Evolutionary conservation across 768 basidiomycete species (phyloP).

Genomic region (Leccinellum rugosiceps): DNA sequence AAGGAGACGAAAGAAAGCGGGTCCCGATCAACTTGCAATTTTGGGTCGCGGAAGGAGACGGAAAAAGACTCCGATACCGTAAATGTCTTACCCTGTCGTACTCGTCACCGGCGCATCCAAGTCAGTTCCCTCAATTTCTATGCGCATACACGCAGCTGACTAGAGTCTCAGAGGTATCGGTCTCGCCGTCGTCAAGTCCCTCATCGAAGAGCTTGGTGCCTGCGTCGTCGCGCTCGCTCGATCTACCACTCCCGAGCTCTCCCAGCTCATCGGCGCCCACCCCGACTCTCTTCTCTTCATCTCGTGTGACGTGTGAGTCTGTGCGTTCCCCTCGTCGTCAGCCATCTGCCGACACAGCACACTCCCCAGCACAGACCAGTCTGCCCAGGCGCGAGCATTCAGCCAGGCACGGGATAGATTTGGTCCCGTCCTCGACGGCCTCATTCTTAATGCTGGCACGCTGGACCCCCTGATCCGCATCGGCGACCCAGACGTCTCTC

Average conservation of each 20-base stretch:
- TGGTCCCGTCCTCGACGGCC: conserved; percentile 60
- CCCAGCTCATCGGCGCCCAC: conserved; percentile 42
- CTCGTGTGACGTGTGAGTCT: conserved; percentile 74
- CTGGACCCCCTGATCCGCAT: conserved; percentile 68
- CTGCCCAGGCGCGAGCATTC: conserved; percentile 56
- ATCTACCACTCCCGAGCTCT: conserved; percentile 61
- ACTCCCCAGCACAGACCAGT: conserved; percentile 53
- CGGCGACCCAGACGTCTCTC: conserved; percentile 42
- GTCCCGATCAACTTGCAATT: conserved; percentile 7
- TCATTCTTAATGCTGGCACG: conserved; percentile 83
- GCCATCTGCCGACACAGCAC: background rate
- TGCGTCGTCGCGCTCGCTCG: conserved; percentile 78
- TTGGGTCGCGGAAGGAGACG: conserved; percentile 25
- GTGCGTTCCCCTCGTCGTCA: background rate
- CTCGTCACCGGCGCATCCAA: conserved; percentile 86
- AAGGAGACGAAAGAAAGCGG: conserved; percentile 8
- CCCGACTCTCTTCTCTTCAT: conserved; percentile 46
- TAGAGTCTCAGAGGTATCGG: conserved; percentile 61
- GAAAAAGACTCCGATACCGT: conserved; percentile 7
- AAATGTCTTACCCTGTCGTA: conserved; percentile 51
- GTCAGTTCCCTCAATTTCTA: conserved; percentile 32
- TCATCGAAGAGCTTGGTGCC: conserved; percentile 60
- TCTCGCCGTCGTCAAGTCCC: conserved; percentile 66
- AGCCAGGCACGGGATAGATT: conserved; percentile 48
- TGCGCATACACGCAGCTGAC: conserved; percentile 3